phyloP scores from a whole-genome alignment of 108 stramenopile species.

The Skeletonema grethae region DNA sequence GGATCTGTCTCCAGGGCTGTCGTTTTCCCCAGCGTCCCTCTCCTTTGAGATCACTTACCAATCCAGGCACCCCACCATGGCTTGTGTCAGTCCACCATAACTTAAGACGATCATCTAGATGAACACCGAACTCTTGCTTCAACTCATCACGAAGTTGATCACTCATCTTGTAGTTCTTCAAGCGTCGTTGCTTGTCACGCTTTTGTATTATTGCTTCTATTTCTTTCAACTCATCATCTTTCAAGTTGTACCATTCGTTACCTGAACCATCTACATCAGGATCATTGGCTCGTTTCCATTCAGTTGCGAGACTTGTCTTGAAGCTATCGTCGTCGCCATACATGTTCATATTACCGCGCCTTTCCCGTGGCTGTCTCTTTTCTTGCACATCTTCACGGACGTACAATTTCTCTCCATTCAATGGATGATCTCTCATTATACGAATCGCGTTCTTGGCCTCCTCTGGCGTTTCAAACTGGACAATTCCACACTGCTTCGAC shows the following conservation, averaged over 20 bases:
- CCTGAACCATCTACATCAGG: constrained; percentile 23
- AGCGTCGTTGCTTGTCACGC: constrained; percentile 65
- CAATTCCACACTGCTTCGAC: constrained; percentile 80
- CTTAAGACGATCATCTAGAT: constrained; percentile 78
- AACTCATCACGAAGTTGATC: constrained; percentile 75
- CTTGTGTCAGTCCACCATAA: constrained; percentile 80
- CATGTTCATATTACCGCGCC: constrained; percentile 11
- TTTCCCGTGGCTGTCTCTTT: constrained; percentile 17
- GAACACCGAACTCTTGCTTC: constrained; percentile 62
- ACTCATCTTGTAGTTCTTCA: constrained; percentile 64
- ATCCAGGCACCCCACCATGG: constrained; percentile 64
- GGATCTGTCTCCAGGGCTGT: constrained; percentile 78
- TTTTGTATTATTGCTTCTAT: constrained; percentile 60
- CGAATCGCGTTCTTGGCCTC: constrained; percentile 72
- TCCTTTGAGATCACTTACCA: constrained; percentile 72
- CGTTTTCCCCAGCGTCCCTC: constrained; percentile 78
- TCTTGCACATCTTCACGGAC: constrained; percentile 86
- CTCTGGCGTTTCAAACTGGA: constrained; percentile 78
- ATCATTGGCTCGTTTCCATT: constrained; percentile 85
- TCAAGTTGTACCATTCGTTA: constrained; percentile 48
- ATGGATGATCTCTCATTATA: constrained; percentile 76
- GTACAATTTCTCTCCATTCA: constrained; percentile 66
- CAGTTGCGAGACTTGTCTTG: constrained; percentile 41
- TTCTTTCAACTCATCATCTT: constrained; percentile 38
- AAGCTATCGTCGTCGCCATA: not conserved